These are phyloP conservation scores for Escovopsis sp. DNA, from an alignment of 2,329 filamentous ascomycete species.

Conservation along the genomic window DNA sequence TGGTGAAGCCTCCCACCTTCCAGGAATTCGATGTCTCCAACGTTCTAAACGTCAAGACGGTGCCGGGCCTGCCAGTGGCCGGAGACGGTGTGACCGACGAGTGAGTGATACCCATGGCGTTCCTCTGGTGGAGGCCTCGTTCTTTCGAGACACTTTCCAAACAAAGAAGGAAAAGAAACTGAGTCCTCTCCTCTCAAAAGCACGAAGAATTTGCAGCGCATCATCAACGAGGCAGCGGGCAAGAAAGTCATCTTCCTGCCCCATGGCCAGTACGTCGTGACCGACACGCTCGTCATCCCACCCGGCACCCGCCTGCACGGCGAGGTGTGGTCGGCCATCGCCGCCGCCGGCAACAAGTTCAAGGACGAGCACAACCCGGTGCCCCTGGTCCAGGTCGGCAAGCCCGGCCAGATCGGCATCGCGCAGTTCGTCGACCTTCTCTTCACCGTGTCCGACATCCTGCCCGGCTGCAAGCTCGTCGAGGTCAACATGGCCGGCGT, in stretches of 20 bases:
- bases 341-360: conserved; percentile 29
- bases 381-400: conserved; percentile 34
- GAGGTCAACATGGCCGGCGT: conserved; percentile 32
- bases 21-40: conserved; percentile 22
- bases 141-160: too few relatives aligned
- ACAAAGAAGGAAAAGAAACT: too few relatives aligned
- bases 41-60: conserved; percentile 30
- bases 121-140: too few relatives aligned
- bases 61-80: conserved; percentile 21
- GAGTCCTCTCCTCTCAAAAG: too few relatives aligned
- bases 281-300: conserved; percentile 34
- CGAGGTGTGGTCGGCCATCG: conserved; percentile 15
- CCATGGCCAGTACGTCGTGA: conserved; percentile 32
- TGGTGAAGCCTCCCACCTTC: conserved; percentile 14
- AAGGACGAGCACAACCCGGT: conserved; percentile 24
- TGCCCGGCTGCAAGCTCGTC: conserved; percentile 21
- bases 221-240: conserved; percentile 8
- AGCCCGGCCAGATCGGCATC: conserved; percentile 27
- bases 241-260: conserved; percentile 27
- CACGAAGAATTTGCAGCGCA: conserved; percentile 7
- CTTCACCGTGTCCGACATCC: conserved; percentile 30
- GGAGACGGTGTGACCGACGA: conserved; percentile 26
- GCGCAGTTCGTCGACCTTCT: conserved; percentile 34
- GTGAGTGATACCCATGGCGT: conserved; percentile 8
- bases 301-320: conserved; percentile 7